Base-by-base conservation (phyloP, 805 yeast genomes). In the Hanseniaspora guilliermondii region DNA sequence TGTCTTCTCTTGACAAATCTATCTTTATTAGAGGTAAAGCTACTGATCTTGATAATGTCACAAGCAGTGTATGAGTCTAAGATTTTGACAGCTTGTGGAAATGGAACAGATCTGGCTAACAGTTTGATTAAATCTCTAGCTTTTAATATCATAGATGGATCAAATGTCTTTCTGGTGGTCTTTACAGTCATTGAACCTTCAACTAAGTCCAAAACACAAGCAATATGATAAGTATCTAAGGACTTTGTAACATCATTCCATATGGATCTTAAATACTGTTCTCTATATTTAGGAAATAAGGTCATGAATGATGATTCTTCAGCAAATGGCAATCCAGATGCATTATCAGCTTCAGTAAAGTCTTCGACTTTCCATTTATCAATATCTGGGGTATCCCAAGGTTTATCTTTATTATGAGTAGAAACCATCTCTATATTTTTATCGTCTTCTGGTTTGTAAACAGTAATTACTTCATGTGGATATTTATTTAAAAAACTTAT, bases 151-250 rank as follows among this genome's bases (percentile, higher is more conserved):
- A 85, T 81, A 6, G 95, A 94, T 0, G 98, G 98, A 66, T 93
- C 98, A 68, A 70, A 93, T 0, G 98, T 89, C 68, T 91, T 93
- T 68, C 95, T 78, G 2, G 97, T 91, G 16, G 98, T 93, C 62
- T 83, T 86, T 17, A 93, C 98, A 0, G 95, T 83, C 97, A 93
- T 93, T 3, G 96, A 83, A 45, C 98, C 98, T 66, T 93, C 97
- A 27, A 93, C 95, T 59, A 93, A 73, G 69, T 93, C 87, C 58
- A 93, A 73, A 38, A 82, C 82, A 68, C 96, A 87, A n/a, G 83
- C 82, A 45, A 93, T 75, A 55, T 85, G 83, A 61, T 81, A 80
- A 53, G 76, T 75, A 25, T 84, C 86, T 36, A 93, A 71, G 0
- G 91, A 76, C 62, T 77, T 80, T 1, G 97, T 87, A 11, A 93